These are phyloP conservation scores for Globisporangium viniferum DNA, from an alignment of 352 stramenopile genomes.

Conservation along the genomic window DNA sequence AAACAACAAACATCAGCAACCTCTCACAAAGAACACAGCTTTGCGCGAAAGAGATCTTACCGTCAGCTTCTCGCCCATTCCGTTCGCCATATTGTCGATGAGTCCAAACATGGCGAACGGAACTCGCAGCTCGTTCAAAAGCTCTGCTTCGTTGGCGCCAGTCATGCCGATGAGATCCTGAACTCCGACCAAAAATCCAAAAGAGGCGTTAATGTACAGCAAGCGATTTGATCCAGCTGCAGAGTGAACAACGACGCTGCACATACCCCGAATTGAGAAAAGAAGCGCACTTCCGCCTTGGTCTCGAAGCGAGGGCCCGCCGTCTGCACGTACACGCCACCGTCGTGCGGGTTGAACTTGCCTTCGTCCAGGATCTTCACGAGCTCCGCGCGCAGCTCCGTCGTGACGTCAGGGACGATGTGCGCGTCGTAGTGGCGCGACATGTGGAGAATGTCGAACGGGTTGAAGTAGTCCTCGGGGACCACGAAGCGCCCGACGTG, in stretches of 20 bases:
- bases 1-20: background rate
- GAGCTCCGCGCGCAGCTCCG: conserved; percentile 44
- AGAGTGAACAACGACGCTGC: background rate
- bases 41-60: conserved; percentile 16
- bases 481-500: conserved; percentile 61
- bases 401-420: conserved; percentile 67
- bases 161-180: conserved; percentile 88
- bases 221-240: background rate
- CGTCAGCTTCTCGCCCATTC: conserved; percentile 74
- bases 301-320: conserved; percentile 87
- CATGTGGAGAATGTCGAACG: conserved; percentile 83
- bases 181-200: background rate
- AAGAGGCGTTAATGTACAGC: background rate
- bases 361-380: conserved; percentile 41
- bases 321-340: conserved; percentile 86
- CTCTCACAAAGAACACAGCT: background rate
- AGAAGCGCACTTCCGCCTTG: conserved; percentile 89
- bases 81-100: conserved; percentile 89
- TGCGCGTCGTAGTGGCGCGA: conserved; percentile 81
- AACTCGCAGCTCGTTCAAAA: conserved; percentile 78
- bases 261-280: conserved; percentile 69
- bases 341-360: conserved; percentile 56
- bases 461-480: conserved; percentile 88
- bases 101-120: conserved; percentile 87
- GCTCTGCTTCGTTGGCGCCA: conserved; percentile 81